phyloP scores from a whole-genome alignment of 495 filamentous ascomycete species.

The Penicillium diatomitis region DNA sequence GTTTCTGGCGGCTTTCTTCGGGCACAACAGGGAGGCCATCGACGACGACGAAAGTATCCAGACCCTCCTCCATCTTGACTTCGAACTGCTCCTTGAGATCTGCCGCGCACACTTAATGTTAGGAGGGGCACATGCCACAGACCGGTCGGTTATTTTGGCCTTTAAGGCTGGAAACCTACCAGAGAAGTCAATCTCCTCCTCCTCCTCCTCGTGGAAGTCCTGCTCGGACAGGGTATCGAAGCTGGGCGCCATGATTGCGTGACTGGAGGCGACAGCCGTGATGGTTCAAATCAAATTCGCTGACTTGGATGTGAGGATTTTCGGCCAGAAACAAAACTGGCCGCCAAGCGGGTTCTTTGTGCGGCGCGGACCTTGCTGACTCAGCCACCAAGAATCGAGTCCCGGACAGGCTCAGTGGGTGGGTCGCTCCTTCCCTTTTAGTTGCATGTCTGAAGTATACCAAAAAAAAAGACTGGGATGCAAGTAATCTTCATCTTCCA shows the following conservation, averaged over 20 bases:
- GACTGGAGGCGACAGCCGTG: conserved; percentile 19
- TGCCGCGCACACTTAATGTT: conserved; percentile 18
- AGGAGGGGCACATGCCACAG: conserved; percentile 22
- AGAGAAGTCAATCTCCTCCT: conserved; percentile 88
- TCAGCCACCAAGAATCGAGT: conserved; percentile 7
- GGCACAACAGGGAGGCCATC: conserved; percentile 83
- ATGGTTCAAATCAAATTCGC: conserved; percentile 7
- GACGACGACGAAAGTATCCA: conserved; percentile 90
- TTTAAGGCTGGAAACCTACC: conserved; percentile 31
- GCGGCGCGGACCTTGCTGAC: conserved; percentile 18
- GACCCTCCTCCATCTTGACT: conserved; percentile 87
- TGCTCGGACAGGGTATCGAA: conserved; percentile 67
- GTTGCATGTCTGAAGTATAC: too few relatives aligned
- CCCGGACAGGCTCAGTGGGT: too few relatives aligned
- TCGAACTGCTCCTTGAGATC: conserved; percentile 89
- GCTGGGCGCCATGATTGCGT: conserved; percentile 59
- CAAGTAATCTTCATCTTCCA: too few relatives aligned
- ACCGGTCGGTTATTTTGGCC: conserved; percentile 2
- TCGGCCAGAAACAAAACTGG: conserved; percentile 35
- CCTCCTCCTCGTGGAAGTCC: conserved; percentile 75
- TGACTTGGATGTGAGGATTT: conserved; percentile 23
- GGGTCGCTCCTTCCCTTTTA: too few relatives aligned
- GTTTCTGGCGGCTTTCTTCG: conserved; percentile 76
- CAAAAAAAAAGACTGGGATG: too few relatives aligned
- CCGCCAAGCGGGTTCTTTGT: conserved; percentile 28